phyloP scores from a whole-genome alignment of 352 stramenopile species.

The Hyaloperonospora arabidopsidis region DNA sequence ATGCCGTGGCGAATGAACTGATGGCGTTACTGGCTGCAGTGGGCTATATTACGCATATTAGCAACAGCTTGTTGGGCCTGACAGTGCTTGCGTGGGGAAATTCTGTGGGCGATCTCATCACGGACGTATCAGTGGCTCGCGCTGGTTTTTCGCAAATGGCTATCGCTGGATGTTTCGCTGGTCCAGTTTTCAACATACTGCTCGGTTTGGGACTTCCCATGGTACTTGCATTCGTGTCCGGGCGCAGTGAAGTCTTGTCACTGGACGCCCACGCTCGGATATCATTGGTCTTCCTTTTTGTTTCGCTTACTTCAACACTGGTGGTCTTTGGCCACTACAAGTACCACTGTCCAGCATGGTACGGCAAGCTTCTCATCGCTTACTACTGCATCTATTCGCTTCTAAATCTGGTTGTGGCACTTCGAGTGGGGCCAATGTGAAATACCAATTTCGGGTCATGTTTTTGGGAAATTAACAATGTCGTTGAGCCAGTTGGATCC shows the following conservation, averaged over 20 bases:
- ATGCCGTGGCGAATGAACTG: constrained; percentile 80
- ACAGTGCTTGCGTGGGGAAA: constrained; percentile 83
- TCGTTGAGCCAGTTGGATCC: constrained; percentile 57
- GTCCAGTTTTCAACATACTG: constrained; percentile 78
- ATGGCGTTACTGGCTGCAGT: constrained; percentile 73
- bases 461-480: constrained; percentile 27
- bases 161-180: constrained; percentile 77
- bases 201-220: constrained; percentile 73
- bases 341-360: constrained; percentile 61
- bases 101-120: constrained; percentile 76
- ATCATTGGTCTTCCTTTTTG: constrained; percentile 61
- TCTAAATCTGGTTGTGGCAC: constrained; percentile 57
- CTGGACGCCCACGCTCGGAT: constrained; percentile 67
- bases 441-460: constrained; percentile 1
- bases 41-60: constrained; percentile 65
- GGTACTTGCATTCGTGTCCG: constrained; percentile 43
- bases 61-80: constrained; percentile 67
- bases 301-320: constrained; percentile 44
- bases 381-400: constrained; percentile 68
- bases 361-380: constrained; percentile 57
- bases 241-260: constrained; percentile 32
- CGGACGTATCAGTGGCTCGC: constrained; percentile 74
- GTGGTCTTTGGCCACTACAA: constrained; percentile 44
- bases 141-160: constrained; percentile 80
- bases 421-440: constrained; percentile 20